Percentiles rank a stretch among this genome's conserved stretches.
phyloP scores from a whole-genome alignment of 352 stramenopile species.

The Thalassiosira mediterranea region DNA sequence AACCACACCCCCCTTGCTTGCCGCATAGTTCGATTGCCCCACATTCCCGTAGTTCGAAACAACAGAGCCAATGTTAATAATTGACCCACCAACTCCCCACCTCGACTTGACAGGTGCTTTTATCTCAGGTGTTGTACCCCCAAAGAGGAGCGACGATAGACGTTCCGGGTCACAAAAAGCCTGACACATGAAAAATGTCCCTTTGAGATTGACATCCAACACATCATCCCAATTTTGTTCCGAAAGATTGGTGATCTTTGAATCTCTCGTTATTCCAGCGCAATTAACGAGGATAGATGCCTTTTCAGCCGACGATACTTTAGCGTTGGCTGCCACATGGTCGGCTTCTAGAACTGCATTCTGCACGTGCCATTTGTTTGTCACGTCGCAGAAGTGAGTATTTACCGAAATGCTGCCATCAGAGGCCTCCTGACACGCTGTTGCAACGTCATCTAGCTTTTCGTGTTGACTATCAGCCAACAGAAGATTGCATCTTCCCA shows the following conservation, averaged over 20 bases:
- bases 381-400: constrained; percentile 42
- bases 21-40: constrained; percentile 81
- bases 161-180: constrained; percentile 57
- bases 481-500: constrained; percentile 55
- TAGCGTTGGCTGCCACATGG: constrained; percentile 20
- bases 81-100: constrained; percentile 48
- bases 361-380: constrained; percentile 44
- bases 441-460: constrained; percentile 44
- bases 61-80: constrained; percentile 82
- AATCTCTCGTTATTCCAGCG: constrained; percentile 80
- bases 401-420: constrained; percentile 24
- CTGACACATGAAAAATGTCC: constrained; percentile 73
- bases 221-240: constrained; percentile 74
- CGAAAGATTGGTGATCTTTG: constrained; percentile 68
- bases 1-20: constrained; percentile 80
- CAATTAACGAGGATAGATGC: constrained; percentile 74
- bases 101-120: too few species aligned
- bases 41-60: constrained; percentile 78
- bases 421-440: constrained; percentile 28
- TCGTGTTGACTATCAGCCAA: constrained; percentile 54
- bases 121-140: neutral
- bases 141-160: constrained; percentile 21
- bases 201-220: constrained; percentile 79
- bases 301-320: constrained; percentile 18
- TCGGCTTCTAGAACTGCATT: constrained; percentile 37